Evolutionary conservation across 805 yeast genomes (phyloP), one percentile per base, ranked within the genome.

Genomic region (Cyberlindnera lachancei): DNA sequence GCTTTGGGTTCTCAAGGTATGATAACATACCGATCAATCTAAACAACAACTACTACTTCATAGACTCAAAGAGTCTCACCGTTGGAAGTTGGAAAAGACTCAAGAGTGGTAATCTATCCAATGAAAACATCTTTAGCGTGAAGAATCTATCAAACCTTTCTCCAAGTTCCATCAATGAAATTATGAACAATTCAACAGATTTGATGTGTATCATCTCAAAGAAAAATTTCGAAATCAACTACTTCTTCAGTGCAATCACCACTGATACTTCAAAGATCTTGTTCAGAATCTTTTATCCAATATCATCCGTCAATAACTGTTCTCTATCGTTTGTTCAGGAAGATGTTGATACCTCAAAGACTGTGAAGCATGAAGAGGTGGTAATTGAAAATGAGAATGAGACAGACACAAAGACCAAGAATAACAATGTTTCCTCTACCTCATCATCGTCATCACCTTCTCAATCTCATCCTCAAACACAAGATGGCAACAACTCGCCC

Each of bases 41-140:
- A 25, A 82, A 80, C 49, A 80, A 75, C 33, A 73, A 75, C 40
- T 82, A 82, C 52, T 70, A 73, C 47, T 73, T 79, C 38, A 68
- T 81, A 18, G 87, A 82, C 46, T 70, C 82, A 41, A 63, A 70
- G 27, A 75, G 84, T 8, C 63, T 82, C 8, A 71, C 81, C 0
- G 88, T 82, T 17, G 92, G 92, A 0, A 66, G 78, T 22, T 83
- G 94, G 94, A 87, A 81, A 55, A 60, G 94, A 43, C 69, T 79
- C 40, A 76, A 76, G 50, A 68, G 79, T 23, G 92, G 92, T 1
- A 62, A 66, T 34, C 57, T 66, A 25, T 44, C 47, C 33, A 58
- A 30, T 40, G 56, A 53, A 16, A 63, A 61, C 35, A 48, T 59
- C 15, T 49, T 57, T 7, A 47, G 52, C 20, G 56, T 79, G 16